A percentile compares a stretch with the other conserved stretches of the same genome.
These are phyloP conservation scores for Phyllostachys edulis DNA, from an alignment of 176 grass and related monocot species.

Conservation along the genomic window DNA sequence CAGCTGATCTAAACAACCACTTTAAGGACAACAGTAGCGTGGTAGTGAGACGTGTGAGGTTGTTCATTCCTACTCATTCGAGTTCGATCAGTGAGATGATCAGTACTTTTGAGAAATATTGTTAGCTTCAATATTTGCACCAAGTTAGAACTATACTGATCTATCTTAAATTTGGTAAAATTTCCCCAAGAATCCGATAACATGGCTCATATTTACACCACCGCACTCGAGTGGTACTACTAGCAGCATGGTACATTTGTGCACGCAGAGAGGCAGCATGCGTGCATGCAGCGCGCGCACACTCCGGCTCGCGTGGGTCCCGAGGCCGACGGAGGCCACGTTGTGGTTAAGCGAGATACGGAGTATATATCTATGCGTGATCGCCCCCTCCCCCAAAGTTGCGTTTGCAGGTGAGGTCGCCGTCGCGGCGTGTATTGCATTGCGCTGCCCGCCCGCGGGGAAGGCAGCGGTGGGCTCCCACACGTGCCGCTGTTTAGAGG, in stretches of 20 bases:
- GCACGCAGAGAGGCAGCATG: not conserved
- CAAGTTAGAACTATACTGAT: too few relatives aligned
- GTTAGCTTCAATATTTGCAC: too few relatives aligned
- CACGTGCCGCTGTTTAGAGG: constrained; percentile 9
- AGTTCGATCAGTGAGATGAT: too few relatives aligned
- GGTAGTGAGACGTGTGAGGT: too few relatives aligned
- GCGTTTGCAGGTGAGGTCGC: constrained; percentile 36
- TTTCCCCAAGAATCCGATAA: too few relatives aligned
- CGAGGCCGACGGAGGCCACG: constrained; percentile 15
- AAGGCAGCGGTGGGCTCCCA: constrained; percentile 24
- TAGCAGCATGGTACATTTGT: not conserved
- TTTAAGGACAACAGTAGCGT: too few relatives aligned
- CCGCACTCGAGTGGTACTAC: not conserved
- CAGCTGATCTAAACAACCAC: too few relatives aligned
- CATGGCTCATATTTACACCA: not conserved
- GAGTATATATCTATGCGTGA: too few relatives aligned
- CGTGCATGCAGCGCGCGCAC: not conserved
- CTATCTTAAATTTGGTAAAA: too few relatives aligned
- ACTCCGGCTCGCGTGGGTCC: not conserved
- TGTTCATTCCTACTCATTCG: too few relatives aligned
- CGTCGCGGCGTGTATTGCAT: constrained; percentile 47
- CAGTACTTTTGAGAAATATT: too few relatives aligned
- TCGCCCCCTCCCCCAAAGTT: not conserved
- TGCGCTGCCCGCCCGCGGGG: not conserved
- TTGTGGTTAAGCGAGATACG: not conserved